phyloP scores from a whole-genome alignment of 2,329 filamentous ascomycete genomes.

The Hypoxylon sp. region DNA sequence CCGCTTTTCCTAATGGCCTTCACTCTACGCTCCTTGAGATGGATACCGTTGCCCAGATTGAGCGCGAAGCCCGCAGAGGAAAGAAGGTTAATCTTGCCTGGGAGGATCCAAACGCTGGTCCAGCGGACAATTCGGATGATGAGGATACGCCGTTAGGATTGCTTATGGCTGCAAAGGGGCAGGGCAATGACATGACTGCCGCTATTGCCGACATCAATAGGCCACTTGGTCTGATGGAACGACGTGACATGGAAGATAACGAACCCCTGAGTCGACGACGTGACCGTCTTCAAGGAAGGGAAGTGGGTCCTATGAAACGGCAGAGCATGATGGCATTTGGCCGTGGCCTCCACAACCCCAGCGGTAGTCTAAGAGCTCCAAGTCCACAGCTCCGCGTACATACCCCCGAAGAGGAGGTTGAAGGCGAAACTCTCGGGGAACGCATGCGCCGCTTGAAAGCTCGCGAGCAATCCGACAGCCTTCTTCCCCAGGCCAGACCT shows the following conservation, averaged over 20 bases:
- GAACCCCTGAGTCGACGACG: conserved; percentile 86
- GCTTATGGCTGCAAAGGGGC: conserved; percentile 74
- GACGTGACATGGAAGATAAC: conserved; percentile 88
- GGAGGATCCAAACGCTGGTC: conserved; percentile 67
- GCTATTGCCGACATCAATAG: conserved; percentile 69
- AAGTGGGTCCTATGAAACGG: conserved; percentile 58
- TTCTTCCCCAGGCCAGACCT: conserved; percentile 67
- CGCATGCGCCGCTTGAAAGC: conserved; percentile 74
- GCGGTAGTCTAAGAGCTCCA: conserved; percentile 47
- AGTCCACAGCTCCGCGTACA: conserved; percentile 52
- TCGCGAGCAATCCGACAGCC: conserved; percentile 62
- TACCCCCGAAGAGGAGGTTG: conserved; percentile 63
- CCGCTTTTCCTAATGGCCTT: conserved; percentile 78
- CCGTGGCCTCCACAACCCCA: conserved; percentile 49
- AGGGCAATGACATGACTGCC: conserved; percentile 62
- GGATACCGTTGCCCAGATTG: conserved; percentile 88
- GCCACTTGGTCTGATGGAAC: conserved; percentile 82
- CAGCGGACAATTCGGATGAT: conserved; percentile 49
- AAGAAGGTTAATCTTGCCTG: conserved; percentile 90
- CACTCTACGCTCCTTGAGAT: conserved; percentile 91
- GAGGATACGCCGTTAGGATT: conserved; percentile 87
- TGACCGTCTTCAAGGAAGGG: conserved; percentile 77
- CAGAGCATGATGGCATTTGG: conserved; percentile 61
- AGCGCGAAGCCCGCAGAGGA: conserved; percentile 78
- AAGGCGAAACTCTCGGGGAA: conserved; percentile 76